Conservation (phyloP, 352 stramenopile species). For the Pythium aquatile region DNA sequence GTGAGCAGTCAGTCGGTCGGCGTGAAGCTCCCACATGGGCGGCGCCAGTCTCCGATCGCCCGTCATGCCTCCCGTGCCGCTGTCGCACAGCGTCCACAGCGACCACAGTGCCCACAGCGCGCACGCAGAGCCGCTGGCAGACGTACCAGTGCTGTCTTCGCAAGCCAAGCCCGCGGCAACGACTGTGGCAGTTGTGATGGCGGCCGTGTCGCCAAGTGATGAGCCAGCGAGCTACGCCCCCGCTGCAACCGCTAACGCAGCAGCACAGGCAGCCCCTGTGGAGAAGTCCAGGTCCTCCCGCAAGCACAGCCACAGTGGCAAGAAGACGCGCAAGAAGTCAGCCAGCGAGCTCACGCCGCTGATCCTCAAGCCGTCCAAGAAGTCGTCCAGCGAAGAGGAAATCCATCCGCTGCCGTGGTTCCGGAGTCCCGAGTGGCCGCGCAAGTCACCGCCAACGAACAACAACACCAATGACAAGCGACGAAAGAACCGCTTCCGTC, state of each 20-base stretch:
- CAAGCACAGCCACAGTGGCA: constrained; percentile 19
- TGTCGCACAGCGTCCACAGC: constrained; percentile 16
- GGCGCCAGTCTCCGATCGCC: constrained; percentile 14
- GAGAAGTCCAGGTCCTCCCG: constrained; percentile 8
- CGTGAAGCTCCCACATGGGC: constrained; percentile 11
- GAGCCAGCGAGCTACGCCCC: not conserved
- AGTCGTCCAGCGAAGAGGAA: constrained; percentile 42
- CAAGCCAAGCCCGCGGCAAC: not conserved
- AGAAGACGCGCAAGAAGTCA: constrained; percentile 22
- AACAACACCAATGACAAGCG: constrained; percentile 18
- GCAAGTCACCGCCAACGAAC: constrained; percentile 20
- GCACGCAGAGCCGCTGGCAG: not conserved
- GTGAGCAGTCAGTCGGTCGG: constrained; percentile 20
- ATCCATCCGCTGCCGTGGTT: constrained; percentile 80
- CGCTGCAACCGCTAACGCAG: not conserved
- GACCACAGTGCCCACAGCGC: constrained; percentile 5
- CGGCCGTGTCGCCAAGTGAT: not conserved
- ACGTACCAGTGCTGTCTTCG: not conserved
- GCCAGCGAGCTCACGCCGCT: constrained; percentile 42
- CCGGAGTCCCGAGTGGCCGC: constrained; percentile 60
- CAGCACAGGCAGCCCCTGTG: not conserved
- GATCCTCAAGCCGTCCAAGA: constrained; percentile 32
- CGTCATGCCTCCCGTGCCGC: constrained; percentile 18
- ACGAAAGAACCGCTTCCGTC: constrained; percentile 16
- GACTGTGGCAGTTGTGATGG: not conserved